phyloP scores from a whole-genome alignment of 148 eudicot genomes.

The Linanthus parryae region DNA sequence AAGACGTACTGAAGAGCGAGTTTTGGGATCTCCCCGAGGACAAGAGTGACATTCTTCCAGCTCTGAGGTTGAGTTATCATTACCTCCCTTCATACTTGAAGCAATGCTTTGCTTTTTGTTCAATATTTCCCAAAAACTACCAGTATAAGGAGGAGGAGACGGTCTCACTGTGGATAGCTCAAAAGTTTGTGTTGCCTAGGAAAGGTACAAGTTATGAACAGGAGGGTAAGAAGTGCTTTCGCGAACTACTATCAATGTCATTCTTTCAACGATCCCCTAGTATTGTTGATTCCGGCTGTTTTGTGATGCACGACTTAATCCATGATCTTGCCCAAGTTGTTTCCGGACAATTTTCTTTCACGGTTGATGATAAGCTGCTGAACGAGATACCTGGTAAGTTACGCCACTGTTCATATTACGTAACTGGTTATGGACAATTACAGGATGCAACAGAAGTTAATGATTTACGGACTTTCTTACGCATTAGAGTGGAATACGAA shows the following conservation, averaged over 20 bases:
- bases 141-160: background rate
- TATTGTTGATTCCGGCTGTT: background rate
- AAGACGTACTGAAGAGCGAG: slow-evolving; percentile 3
- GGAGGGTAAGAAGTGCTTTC: no score
- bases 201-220: background rate
- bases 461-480: slow-evolving; percentile 12
- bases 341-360: background rate
- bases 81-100: slow-evolving; percentile 13
- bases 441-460: background rate
- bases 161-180: background rate
- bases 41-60: slow-evolving; percentile 2
- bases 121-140: background rate
- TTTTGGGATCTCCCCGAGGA: slow-evolving; percentile 1
- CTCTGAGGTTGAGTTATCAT: slow-evolving; percentile 14
- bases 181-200: background rate
- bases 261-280: background rate
- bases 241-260: no score
- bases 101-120: background rate
- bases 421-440: background rate
- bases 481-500: background rate
- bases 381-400: background rate
- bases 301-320: slow-evolving; percentile 18
- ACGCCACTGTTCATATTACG: slow-evolving; percentile 10
- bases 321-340: slow-evolving; percentile 17
- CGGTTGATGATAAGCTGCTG: background rate